phyloP scores from a whole-genome alignment of 2,329 filamentous ascomycete species.

The Ceratocystis alfenasii region DNA sequence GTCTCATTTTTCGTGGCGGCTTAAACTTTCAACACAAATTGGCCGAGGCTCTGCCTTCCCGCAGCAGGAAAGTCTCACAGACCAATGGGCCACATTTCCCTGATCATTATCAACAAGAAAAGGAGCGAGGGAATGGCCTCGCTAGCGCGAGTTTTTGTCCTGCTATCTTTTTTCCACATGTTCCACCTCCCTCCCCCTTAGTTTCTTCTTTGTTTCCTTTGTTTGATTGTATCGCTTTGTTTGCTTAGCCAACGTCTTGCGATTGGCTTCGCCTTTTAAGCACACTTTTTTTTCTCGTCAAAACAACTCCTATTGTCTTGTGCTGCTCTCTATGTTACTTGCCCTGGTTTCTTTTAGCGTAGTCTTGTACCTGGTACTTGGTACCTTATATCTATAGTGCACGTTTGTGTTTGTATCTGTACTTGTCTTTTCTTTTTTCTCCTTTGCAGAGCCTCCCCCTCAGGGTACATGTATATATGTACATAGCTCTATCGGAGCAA shows the following conservation, averaged over 20 bases:
- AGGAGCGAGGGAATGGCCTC: background rate
- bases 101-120: background rate
- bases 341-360: background rate
- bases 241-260: background rate
- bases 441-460: background rate
- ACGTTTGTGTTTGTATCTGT: background rate
- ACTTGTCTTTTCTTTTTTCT: background rate
- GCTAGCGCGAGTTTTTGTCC: background rate
- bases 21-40: background rate
- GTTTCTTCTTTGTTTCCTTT: background rate
- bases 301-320: background rate
- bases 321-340: background rate
- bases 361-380: background rate
- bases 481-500: background rate
- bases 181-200: background rate
- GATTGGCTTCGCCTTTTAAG: background rate
- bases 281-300: background rate
- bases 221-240: background rate
- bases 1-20: background rate
- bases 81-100: background rate
- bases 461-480: background rate
- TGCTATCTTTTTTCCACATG: background rate
- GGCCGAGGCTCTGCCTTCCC: constrained; percentile 5
- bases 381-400: background rate
- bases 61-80: background rate